A percentile compares a stretch with the other conserved stretches of the same genome.
Evolutionary conservation across 2,329 filamentous ascomycete genomes (phyloP).

Genomic region (Fonsecaea pedrosoi): DNA sequence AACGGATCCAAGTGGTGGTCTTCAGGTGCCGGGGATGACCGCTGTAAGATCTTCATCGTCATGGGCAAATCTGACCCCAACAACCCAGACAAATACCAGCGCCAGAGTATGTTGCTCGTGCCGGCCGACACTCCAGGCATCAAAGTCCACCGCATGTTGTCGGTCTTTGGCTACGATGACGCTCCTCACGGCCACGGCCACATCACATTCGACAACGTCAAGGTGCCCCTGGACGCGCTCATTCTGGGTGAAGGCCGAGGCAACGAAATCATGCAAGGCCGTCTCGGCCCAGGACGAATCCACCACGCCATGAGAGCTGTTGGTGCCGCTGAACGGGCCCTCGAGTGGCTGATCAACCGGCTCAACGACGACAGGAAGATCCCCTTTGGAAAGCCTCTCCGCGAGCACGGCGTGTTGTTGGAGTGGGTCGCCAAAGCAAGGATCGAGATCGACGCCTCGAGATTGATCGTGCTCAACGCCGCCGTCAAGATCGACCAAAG

Average conservation of each 20-base stretch:
- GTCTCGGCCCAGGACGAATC: conserved; percentile 92
- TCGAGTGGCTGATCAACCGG: conserved; percentile 93
- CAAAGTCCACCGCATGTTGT: conserved; percentile 89
- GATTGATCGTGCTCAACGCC: conserved; percentile 89
- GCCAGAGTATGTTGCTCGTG: conserved; percentile 92
- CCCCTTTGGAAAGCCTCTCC: conserved; percentile 85
- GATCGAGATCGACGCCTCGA: conserved; percentile 90
- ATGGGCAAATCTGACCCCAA: conserved; percentile 89
- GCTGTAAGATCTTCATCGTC: conserved; percentile 92
- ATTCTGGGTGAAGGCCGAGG: conserved; percentile 92
- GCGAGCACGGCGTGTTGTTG: conserved; percentile 90
- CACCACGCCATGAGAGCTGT: conserved; percentile 98
- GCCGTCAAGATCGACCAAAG: conserved; percentile 91
- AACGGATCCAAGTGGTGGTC: conserved; percentile 99
- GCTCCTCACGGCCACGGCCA: conserved; percentile 97
- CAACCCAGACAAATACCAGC: conserved; percentile 79
- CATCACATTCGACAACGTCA: conserved; percentile 85
- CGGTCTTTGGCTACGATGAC: conserved; percentile 94
- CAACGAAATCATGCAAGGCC: conserved; percentile 98
- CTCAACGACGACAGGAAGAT: conserved; percentile 92
- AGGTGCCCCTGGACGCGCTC: conserved; percentile 79
- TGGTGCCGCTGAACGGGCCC: conserved; percentile 84
- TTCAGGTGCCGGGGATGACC: conserved; percentile 88
- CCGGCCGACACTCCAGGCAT: conserved; percentile 81
- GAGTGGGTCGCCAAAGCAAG: conserved; percentile 93